A percentile compares a stretch with the other conserved stretches of the same genome.
Evolutionary conservation across 306 rosid species (phyloP).

Genomic region (Medicago truncatula): DNA sequence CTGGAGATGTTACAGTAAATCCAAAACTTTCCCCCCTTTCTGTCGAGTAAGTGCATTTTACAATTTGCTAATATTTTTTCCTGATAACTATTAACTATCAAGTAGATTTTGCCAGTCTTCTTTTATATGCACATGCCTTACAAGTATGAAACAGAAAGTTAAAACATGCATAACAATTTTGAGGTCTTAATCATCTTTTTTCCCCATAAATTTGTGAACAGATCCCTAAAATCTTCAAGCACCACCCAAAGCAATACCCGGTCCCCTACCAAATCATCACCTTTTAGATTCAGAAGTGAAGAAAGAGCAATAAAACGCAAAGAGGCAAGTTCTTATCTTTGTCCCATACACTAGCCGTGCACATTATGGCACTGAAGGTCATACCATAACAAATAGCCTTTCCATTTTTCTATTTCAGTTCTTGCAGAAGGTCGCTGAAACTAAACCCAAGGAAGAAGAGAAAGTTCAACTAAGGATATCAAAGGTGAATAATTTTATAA

Average conservation of each 20-base stretch:
- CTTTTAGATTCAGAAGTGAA: conserved; percentile 83
- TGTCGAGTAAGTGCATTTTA: no score
- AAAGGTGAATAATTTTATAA: no score
- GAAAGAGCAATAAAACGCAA: conserved; percentile 91
- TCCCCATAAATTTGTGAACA: conserved; percentile 44
- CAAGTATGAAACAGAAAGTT: conserved; percentile 17
- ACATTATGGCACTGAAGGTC: conserved; percentile 11
- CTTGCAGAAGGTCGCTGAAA: conserved; percentile 70
- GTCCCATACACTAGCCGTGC: conserved; percentile 9
- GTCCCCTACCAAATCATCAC: conserved; percentile 52
- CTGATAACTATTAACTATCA: no score
- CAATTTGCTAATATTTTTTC: no score
- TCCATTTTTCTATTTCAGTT: conserved; percentile 59
- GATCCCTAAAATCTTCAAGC: conserved; percentile 54
- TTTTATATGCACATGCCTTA: neutral
- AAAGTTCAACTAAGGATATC: conserved; percentile 42
- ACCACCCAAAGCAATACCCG: conserved; percentile 51
- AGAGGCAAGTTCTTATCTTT: conserved; percentile 65
- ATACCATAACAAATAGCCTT: neutral
- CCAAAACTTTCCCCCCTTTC: neutral
- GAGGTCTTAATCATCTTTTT: conserved; percentile 9
- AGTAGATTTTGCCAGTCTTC: neutral
- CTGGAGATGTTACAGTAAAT: conserved; percentile 47
- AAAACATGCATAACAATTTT: neutral
- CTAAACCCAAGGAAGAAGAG: conserved; percentile 58